phyloP scores from a whole-genome alignment of 352 stramenopile genomes.

The Globisporangium parvum region DNA sequence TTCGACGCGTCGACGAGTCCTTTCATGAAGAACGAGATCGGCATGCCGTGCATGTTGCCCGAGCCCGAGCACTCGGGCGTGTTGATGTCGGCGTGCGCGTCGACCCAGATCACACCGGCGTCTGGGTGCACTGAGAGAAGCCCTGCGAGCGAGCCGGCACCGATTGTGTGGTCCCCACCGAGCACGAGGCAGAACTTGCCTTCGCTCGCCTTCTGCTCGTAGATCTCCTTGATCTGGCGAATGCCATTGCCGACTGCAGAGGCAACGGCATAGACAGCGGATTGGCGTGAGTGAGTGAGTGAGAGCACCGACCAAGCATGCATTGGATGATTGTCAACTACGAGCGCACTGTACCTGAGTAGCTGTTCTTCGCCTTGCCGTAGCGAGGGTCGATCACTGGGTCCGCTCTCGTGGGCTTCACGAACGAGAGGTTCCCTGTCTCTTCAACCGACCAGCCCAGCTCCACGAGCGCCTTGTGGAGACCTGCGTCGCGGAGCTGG shows the following conservation, averaged over 20 bases:
- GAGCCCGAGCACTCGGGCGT: conserved; percentile 86
- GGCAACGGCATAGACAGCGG: not conserved
- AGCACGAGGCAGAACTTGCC: conserved; percentile 94
- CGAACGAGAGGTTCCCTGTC: conserved; percentile 74
- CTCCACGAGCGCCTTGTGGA: conserved; percentile 76
- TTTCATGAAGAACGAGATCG: conserved; percentile 92
- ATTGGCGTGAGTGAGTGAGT: not conserved
- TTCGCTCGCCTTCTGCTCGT: conserved; percentile 83
- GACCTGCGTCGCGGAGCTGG: conserved; percentile 60
- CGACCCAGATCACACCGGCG: conserved; percentile 96
- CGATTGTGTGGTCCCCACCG: conserved; percentile 96
- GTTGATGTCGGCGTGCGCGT: conserved; percentile 98
- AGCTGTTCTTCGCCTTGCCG: conserved; percentile 74
- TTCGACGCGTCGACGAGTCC: conserved; percentile 84
- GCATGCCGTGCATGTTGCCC: conserved; percentile 99
- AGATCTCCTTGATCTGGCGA: conserved; percentile 71
- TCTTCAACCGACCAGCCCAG: conserved; percentile 84
- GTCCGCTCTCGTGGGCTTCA: conserved; percentile 40
- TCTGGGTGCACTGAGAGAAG: conserved; percentile 89
- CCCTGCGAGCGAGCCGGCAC: conserved; percentile 89
- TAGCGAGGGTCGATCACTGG: conserved; percentile 59
- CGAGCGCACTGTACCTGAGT: conserved; percentile 28
- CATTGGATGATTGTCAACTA: not conserved
- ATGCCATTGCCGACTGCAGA: conserved; percentile 79
- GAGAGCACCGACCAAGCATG: not conserved